Evolutionary conservation across 768 basidiomycete species (phyloP).

Genomic region (Naganishia antarctica): DNA sequence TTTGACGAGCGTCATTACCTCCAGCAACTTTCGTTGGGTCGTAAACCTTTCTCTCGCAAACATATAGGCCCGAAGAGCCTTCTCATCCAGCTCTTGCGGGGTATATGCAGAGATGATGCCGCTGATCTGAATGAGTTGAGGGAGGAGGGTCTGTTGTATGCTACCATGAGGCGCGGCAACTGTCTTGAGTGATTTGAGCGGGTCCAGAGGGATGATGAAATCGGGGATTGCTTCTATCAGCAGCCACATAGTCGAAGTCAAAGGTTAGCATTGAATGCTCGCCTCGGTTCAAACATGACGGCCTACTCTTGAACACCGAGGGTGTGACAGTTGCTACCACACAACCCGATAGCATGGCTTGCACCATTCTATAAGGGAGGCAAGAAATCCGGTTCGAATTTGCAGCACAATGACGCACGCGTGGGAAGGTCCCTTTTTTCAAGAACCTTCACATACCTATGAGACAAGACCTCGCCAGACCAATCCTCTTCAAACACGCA

Average conservation of each 20-base stretch:
- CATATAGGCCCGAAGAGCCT: conserved; percentile 32
- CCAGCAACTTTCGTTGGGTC: conserved; percentile 4
- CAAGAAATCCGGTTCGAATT: background rate
- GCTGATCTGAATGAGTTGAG: conserved; percentile 25
- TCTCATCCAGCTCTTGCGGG: conserved; percentile 16
- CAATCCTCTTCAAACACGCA: conserved; percentile 10
- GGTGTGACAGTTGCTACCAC: conserved; percentile 33
- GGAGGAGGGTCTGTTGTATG: background rate
- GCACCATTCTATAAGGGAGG: conserved; percentile 19
- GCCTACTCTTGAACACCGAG: conserved; percentile 29
- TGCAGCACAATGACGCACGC: too few species aligned
- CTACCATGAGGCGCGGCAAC: background rate
- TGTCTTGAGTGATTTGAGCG: conserved; percentile 3
- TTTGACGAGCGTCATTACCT: conserved; percentile 21
- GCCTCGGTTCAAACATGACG: too few species aligned
- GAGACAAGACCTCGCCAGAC: background rate
- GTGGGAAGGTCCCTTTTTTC: background rate
- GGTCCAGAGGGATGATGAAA: conserved; percentile 27
- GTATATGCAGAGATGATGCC: conserved; percentile 2
- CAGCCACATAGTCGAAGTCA: background rate
- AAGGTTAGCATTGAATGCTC: background rate
- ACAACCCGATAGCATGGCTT: conserved; percentile 35
- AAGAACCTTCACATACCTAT: background rate
- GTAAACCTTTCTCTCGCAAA: conserved; percentile 24
- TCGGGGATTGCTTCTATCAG: conserved; percentile 26